Evolutionary conservation across 2,329 filamentous ascomycete genomes (phyloP).

Genomic region (Aureobasidium sp.): DNA sequence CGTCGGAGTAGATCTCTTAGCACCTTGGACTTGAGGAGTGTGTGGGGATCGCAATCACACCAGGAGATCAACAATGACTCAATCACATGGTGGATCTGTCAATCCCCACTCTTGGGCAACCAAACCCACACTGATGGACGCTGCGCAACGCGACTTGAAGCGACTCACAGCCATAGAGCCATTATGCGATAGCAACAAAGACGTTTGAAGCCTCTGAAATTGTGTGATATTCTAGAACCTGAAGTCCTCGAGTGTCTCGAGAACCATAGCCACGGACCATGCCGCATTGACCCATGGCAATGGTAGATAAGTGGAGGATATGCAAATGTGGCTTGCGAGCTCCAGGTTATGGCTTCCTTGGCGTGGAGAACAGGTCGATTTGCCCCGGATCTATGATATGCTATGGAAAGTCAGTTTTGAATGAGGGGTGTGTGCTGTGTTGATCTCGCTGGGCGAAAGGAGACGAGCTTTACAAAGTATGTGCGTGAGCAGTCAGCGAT

Average conservation of each 20-base stretch:
- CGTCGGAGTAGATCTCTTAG: neutral
- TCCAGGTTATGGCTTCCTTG: constrained; percentile 8
- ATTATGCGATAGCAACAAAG: neutral
- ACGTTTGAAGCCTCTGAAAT: neutral
- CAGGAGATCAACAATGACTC: neutral
- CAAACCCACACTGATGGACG: neutral
- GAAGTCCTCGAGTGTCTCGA: neutral
- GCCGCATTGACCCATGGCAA: constrained; percentile 4
- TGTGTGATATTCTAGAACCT: constrained; percentile 7
- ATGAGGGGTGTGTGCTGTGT: neutral
- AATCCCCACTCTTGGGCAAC: neutral
- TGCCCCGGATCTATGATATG: constrained; percentile 10
- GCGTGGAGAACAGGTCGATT: neutral
- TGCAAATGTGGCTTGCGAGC: constrained; percentile 6
- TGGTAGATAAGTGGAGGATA: constrained; percentile 2
- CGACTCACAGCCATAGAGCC: neutral
- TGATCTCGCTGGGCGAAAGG: neutral
- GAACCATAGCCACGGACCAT: neutral
- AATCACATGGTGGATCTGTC: neutral
- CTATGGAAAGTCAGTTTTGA: constrained; percentile 1
- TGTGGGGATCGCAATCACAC: constrained; percentile 6
- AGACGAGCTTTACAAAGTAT: neutral
- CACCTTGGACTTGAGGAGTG: neutral
- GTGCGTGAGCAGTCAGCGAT: neutral
- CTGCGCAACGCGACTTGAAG: neutral